These are phyloP conservation scores for Ophiostoma sp. DNA, from an alignment of 2,329 filamentous ascomycete species.

Conservation along the genomic window DNA sequence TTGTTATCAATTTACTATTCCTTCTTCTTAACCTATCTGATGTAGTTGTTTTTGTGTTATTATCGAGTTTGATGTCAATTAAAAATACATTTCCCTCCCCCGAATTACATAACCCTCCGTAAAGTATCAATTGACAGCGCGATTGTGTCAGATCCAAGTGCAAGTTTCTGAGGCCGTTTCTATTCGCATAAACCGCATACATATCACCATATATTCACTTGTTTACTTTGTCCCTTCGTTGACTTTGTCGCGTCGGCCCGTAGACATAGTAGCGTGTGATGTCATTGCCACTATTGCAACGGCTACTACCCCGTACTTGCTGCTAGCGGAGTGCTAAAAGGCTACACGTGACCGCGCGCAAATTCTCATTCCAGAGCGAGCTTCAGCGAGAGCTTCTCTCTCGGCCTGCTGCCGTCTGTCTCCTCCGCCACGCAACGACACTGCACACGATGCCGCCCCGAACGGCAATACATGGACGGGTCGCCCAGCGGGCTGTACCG, in stretches of 20 bases:
- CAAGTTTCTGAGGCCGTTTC: no score
- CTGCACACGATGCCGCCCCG: background rate
- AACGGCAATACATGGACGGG: background rate
- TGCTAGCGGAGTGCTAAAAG: background rate
- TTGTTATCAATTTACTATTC: no score
- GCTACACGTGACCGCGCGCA: background rate
- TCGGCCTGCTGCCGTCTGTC: no score
- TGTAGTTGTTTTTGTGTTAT: no score
- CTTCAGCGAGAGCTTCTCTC: background rate
- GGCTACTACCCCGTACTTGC: background rate
- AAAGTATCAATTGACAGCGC: no score
- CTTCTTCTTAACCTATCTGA: no score
- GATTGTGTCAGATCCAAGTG: no score
- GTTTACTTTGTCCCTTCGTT: background rate
- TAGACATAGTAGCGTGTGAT: background rate
- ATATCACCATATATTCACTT: background rate
- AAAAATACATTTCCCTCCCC: no score
- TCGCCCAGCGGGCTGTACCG: no score
- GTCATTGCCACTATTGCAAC: background rate
- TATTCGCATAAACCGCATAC: no score
- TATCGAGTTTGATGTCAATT: no score
- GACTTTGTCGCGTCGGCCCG: background rate
- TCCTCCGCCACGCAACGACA: background rate
- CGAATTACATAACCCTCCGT: no score
- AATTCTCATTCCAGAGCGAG: background rate